Percentiles rank a stretch among this genome's conserved stretches.
These are phyloP conservation scores for Hymenoscyphus fraxineus DNA, from an alignment of 2,329 filamentous ascomycete genomes.

Conservation along the genomic window DNA sequence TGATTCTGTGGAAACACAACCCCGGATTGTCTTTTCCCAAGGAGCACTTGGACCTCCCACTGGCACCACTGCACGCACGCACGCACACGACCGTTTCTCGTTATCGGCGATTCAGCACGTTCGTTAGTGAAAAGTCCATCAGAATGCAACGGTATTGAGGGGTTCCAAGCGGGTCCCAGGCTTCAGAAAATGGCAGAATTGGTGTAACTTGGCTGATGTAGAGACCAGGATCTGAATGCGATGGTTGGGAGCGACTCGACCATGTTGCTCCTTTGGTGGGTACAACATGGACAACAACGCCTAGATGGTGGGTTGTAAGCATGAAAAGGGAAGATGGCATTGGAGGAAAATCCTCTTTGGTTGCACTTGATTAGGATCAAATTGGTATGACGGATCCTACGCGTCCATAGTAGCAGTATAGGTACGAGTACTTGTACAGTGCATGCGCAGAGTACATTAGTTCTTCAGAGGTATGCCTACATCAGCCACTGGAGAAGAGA, in stretches of 20 bases:
- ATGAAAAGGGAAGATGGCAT: not conserved
- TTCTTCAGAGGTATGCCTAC: not conserved
- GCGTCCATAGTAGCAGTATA: no score
- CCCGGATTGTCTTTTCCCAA: no score
- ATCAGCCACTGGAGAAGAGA: not conserved
- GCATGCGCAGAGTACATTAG: not conserved
- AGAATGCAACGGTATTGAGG: slow-evolving; percentile 1
- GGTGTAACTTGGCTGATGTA: not conserved
- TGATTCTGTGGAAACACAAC: not conserved
- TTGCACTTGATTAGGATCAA: not conserved
- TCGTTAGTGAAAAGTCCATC: not conserved
- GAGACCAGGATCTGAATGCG: not conserved
- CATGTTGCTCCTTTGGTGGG: not conserved
- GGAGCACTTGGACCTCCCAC: slow-evolving; percentile 3
- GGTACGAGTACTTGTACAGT: not conserved
- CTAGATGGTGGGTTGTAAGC: not conserved
- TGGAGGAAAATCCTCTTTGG: not conserved
- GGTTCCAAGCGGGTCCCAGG: not conserved
- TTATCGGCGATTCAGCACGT: not conserved
- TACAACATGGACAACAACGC: slow-evolving; percentile 1
- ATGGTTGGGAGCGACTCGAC: not conserved
- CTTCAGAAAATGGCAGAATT: not conserved
- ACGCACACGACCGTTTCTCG: not conserved
- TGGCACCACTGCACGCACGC: not conserved
- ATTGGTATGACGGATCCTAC: not conserved